phyloP scores from a whole-genome alignment of 2,329 filamentous ascomycete species.

The Sphaerulina vaccinii region DNA sequence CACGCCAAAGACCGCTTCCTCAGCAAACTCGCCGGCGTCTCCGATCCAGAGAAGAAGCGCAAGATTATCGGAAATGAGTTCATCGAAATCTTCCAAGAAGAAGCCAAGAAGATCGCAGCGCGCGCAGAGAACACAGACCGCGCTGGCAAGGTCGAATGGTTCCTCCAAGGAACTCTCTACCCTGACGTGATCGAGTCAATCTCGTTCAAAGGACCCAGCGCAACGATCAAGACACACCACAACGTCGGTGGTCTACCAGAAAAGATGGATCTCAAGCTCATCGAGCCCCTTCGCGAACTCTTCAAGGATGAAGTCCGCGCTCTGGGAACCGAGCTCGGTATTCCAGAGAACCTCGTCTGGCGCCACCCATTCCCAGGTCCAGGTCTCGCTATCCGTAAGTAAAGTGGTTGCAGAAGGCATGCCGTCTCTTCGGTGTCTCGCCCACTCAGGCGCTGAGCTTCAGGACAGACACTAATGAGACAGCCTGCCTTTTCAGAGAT shows the following conservation, averaged over 20 bases:
- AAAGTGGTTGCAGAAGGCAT: too few species aligned
- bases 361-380: slow-evolving; percentile 76
- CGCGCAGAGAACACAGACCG: slow-evolving; percentile 64
- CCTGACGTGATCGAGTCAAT: slow-evolving; percentile 71
- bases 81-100: slow-evolving; percentile 79
- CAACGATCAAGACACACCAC: slow-evolving; percentile 73
- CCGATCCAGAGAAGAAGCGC: slow-evolving; percentile 78
- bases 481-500: too few species aligned
- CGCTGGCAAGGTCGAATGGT: slow-evolving; percentile 78
- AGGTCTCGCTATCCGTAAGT: slow-evolving; percentile 73
- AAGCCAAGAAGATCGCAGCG: slow-evolving; percentile 72
- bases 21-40: slow-evolving; percentile 69
- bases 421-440: too few species aligned
- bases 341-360: slow-evolving; percentile 73
- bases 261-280: slow-evolving; percentile 64
- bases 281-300: slow-evolving; percentile 75
- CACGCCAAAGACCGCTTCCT: slow-evolving; percentile 78
- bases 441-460: too few species aligned
- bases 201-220: slow-evolving; percentile 69
- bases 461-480: too few species aligned
- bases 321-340: slow-evolving; percentile 67
- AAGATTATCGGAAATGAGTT: slow-evolving; percentile 85
- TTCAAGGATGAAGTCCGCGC: slow-evolving; percentile 82
- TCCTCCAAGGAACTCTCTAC: slow-evolving; percentile 84
- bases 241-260: slow-evolving; percentile 69